Evolutionary conservation across 108 stramenopile genomes (phyloP).

Genomic region (Chaetoceros muelleri): DNA sequence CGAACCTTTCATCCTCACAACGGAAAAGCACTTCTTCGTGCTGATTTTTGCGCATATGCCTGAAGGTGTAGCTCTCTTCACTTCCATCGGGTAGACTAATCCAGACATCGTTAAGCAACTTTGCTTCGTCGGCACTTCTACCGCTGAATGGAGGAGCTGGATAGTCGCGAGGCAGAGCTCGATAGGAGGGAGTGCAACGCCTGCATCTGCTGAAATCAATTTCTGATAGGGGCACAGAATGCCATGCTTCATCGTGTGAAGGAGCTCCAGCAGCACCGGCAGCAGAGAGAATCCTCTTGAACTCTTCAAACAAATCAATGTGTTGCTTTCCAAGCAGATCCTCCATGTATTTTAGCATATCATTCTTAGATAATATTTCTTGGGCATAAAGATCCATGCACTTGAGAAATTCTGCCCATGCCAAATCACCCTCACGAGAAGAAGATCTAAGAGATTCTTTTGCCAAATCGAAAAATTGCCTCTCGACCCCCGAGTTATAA

Average conservation of each 20-base stretch:
- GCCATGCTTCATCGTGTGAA: constrained; percentile 76
- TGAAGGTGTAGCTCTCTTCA: constrained; percentile 94
- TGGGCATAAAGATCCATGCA: constrained; percentile 90
- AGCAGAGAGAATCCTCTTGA: constrained; percentile 81
- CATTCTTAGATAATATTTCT: constrained; percentile 81
- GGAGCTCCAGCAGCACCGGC: constrained; percentile 52
- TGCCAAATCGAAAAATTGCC: constrained; percentile 83
- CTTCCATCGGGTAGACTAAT: constrained; percentile 92
- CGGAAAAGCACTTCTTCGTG: constrained; percentile 95
- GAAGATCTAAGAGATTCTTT: constrained; percentile 73
- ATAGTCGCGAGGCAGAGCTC: constrained; percentile 90
- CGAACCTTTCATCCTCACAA: constrained; percentile 98
- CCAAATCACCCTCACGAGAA: constrained; percentile 76
- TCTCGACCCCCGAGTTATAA: constrained; percentile 82
- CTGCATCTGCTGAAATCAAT: constrained; percentile 87
- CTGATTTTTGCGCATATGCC: constrained; percentile 94
- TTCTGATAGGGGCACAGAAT: constrained; percentile 81
- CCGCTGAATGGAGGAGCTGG: constrained; percentile 87
- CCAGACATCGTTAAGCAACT: constrained; percentile 94
- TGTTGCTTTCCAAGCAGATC: constrained; percentile 85
- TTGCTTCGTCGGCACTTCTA: constrained; percentile 64
- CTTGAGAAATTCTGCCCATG: constrained; percentile 94
- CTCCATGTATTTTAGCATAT: constrained; percentile 87
- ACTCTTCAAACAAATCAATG: constrained; percentile 85
- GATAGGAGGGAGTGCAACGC: constrained; percentile 88